Evolutionary conservation across 2,329 filamentous ascomycete genomes (phyloP), one percentile per base, ranked within the genome.

Genomic region (Lecanicillium sp.): DNA sequence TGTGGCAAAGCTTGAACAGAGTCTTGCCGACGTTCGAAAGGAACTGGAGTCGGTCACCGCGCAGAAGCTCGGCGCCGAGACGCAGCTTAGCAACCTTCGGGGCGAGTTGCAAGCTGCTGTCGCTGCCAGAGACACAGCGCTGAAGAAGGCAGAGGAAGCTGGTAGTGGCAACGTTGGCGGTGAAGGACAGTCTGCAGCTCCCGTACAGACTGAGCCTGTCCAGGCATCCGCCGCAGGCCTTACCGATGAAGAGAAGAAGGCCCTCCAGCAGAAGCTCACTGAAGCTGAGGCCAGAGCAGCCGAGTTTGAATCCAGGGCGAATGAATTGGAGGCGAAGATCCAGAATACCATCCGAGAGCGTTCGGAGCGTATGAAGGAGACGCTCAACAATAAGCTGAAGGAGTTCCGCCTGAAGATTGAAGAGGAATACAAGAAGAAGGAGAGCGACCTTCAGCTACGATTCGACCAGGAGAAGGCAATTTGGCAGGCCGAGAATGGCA

Each of bases 41-140:
- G 79, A 90, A 55, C 75, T 93, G 9, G 81, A 83, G 36, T 73
- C 72, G 2, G 75, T 84, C 45, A 82, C 70, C 6, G 71, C 80
- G 9, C 83, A 93, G 61, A 90, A 87, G 63, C 73, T 81, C 15
- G 72, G 72, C 2, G 72, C 87, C n/a, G 79, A 88, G 54, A 69
- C 79, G 49, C 81, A 86, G 52, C 71, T 86, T 2, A 69, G 73
- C 38, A 64, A 61, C 20, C 62, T 83, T 2, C 75, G 70, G 24
- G 54, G 62, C 6, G 83, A 90, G 58, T 69, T 95, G 11, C 74
- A 83, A 44, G 68, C 71, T 9, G 77, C 77, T 1, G 76, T 81
- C 48, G 69, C 75, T 5, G 81, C 89, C 56, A 73, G 86, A 37
- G 85, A 89, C 48, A 72, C 79, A 52, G 78, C 80, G 9, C 63